Conservation (phyloP, 129 eudicot species). For the Silybum marianum region DNA sequence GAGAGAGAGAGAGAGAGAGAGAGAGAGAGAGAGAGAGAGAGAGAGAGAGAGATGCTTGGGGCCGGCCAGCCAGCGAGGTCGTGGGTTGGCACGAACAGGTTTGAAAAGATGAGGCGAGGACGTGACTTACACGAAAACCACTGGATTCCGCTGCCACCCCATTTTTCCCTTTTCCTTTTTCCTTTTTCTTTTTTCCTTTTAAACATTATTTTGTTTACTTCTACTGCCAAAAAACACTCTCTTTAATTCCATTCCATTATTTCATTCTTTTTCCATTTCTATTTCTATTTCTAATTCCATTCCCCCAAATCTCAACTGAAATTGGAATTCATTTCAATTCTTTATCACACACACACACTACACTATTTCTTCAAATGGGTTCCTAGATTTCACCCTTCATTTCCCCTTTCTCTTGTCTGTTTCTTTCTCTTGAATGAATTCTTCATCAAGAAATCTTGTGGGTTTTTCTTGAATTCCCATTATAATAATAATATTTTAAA, state of each 20-base stretch:
- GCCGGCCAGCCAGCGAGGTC: slow-evolving; percentile 37
- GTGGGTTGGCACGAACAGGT: slow-evolving; percentile 39
- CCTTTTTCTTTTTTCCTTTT: neutral
- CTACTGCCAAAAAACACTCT: too few species aligned
- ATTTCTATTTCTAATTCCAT: neutral
- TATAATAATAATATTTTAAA: neutral
- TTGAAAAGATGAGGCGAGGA: slow-evolving; percentile 18
- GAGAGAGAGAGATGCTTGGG: slow-evolving; percentile 11
- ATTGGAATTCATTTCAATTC: neutral
- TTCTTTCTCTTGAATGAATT: neutral
- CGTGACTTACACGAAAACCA: slow-evolving; percentile 41
- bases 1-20: too few species aligned
- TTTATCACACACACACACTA: too few species aligned
- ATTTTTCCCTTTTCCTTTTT: neutral
- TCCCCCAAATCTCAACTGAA: slow-evolving; percentile 11
- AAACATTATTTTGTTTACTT: too few species aligned
- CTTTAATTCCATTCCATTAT: neutral
- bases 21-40: too few species aligned
- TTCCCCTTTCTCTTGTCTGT: neutral
- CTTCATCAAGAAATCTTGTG: too few species aligned
- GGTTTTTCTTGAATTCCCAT: neutral
- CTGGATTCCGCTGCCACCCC: neutral
- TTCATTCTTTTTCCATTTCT: slow-evolving; percentile 6
- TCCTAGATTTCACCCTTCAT: slow-evolving; percentile 20
- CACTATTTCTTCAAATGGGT: slow-evolving; percentile 1